Conservation (phyloP, 495 filamentous ascomycete genomes). For the Cenococcum geophilum region DNA sequence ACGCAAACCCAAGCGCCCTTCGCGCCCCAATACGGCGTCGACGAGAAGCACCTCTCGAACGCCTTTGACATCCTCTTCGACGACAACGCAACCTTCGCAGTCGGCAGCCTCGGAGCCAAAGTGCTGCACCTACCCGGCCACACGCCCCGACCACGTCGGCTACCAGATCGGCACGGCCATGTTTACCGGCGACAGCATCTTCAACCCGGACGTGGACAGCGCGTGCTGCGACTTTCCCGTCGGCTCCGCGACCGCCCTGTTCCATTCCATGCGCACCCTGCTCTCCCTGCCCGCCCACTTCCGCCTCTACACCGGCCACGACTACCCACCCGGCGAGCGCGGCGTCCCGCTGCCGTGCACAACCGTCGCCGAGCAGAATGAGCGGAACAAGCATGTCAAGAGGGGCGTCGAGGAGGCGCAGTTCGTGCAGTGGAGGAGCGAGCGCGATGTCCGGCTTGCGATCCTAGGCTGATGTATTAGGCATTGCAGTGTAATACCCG, state of each 20-base stretch:
- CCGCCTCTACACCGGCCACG: conserved; percentile 43
- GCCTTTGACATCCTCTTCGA: conserved; percentile 51
- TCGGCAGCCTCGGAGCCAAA: conserved; percentile 45
- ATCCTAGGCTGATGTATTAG: conserved; percentile 50
- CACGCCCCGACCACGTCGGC: conserved; percentile 57
- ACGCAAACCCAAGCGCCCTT: conserved; percentile 47
- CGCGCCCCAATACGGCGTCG: conserved; percentile 45
- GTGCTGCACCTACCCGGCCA: conserved; percentile 55
- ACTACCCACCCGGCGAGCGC: conserved; percentile 40
- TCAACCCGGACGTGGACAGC: conserved; percentile 53
- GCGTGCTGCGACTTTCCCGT: conserved; percentile 58
- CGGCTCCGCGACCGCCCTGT: conserved; percentile 46
- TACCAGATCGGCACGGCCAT: conserved; percentile 55
- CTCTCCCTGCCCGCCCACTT: conserved; percentile 43
- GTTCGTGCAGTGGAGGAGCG: conserved; percentile 45
- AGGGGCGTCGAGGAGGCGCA: conserved; percentile 40
- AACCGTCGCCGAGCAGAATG: conserved; percentile 48
- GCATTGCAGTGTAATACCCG: conserved; percentile 56
- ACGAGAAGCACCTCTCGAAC: conserved; percentile 36
- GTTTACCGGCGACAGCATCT: conserved; percentile 58
- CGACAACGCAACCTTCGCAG: conserved; percentile 47
- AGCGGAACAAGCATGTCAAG: conserved; percentile 50
- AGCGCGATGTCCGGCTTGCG: conserved; percentile 46
- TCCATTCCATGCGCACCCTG: conserved; percentile 42
- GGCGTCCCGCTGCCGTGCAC: conserved; percentile 39